A percentile compares a stretch with the other conserved stretches of the same genome.
These are phyloP conservation scores for Grammothele lineata DNA, from an alignment of 768 basidiomycete genomes.

Conservation along the genomic window DNA sequence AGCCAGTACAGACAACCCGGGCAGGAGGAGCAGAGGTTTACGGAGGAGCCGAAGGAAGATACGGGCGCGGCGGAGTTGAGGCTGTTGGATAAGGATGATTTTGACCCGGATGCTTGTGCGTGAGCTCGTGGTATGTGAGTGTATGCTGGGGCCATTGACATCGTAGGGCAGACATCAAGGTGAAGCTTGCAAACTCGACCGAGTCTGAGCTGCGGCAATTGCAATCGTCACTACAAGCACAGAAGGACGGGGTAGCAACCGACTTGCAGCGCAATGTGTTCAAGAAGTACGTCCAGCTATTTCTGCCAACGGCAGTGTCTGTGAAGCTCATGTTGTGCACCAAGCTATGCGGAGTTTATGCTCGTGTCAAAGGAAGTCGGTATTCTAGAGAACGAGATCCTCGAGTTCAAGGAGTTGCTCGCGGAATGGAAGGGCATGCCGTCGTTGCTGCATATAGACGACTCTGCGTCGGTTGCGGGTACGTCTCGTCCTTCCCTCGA, in stretches of 20 bases:
- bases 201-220: conserved; percentile 74
- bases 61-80: conserved; percentile 54
- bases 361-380: conserved; percentile 96
- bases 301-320: no score
- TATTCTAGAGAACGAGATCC: conserved; percentile 94
- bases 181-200: conserved; percentile 86
- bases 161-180: conserved; percentile 56
- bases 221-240: conserved; percentile 67
- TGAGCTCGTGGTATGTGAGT: conserved; percentile 8
- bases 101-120: conserved; percentile 89
- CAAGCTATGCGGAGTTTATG: conserved; percentile 94
- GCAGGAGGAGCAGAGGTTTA: conserved; percentile 22
- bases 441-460: conserved; percentile 85
- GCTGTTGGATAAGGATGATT: conserved; percentile 69
- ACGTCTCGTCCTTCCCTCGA: conserved; percentile 10
- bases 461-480: conserved; percentile 63
- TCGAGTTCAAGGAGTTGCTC: conserved; percentile 91
- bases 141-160: background rate
- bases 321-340: background rate
- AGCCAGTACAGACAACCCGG: conserved; percentile 22
- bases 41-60: conserved; percentile 53
- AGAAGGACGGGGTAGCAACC: conserved; percentile 68
- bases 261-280: conserved; percentile 92
- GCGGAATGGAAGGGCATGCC: conserved; percentile 97
- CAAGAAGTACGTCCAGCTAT: conserved; percentile 69